Base-by-base conservation (phyloP, 2,329 filamentous ascomycete species). In the Hypocrella siamensis region DNA sequence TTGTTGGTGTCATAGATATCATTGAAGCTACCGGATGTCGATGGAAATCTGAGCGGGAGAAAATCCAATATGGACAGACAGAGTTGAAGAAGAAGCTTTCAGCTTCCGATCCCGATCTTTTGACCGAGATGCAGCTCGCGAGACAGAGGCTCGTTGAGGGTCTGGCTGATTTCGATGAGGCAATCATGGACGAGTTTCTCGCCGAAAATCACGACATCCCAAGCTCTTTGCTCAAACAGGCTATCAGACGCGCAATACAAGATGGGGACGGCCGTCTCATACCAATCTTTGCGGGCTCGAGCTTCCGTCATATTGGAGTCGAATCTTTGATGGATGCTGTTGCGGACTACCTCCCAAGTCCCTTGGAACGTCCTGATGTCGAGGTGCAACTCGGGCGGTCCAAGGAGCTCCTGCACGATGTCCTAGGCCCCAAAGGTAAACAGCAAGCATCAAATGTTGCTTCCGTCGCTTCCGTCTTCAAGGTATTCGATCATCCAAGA, bases 281-380 rank as follows among this genome's bases (percentile, higher is more conserved):
- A 27, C 88, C 88, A 1, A 69, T 94, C 0, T 92, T 93, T 53
- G 83, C 83, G 1, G 88, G 88, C 3, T 86, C 88, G 5, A 94
- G 86, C 52, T 85, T 96, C 54, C 75, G 80, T 26, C 93, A 96
- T 41, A 83, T 96, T 38, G 90, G 90, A 6, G 85, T 96, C 4
- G 84, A 94, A 51, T 84, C 86, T 18, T 63, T 98, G 16, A 68
- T 96, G 32, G 85, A 96, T 51, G 83, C 83, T 24, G 75, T 96
- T 10, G 73, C 84, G 7, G 82, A 94, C 46, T 77, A 94, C 28
- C 64, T 96, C 3, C 90, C 90, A 0, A 82, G 75, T 40, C 90
- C 90, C 1, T 58, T 66, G 2, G 84, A 94, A 47, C 67, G 82
- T 14, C 80, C 83, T 7, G 79, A 88, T 45, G 70, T 84, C 1